These are phyloP conservation scores for Leishmania gerbilli DNA, from an alignment of 208 protist genomes.

Conservation along the genomic window DNA sequence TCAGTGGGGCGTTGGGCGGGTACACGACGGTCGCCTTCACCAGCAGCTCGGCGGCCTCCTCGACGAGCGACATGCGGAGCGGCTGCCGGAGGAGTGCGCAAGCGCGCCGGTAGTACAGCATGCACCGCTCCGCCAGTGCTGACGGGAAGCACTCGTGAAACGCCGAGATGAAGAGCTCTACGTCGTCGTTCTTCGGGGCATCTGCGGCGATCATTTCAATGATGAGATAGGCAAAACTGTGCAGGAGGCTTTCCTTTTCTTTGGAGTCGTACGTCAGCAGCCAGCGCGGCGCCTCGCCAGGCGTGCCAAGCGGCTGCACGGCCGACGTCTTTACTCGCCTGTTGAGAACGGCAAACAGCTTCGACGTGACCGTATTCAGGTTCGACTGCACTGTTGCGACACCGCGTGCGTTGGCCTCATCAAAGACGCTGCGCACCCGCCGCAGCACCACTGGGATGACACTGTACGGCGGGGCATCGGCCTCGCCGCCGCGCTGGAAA, in stretches of 20 bases:
- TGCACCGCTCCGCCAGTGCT: constrained; percentile 59
- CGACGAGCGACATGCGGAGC: constrained; percentile 41
- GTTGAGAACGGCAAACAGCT: constrained; percentile 53
- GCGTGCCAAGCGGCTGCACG: constrained; percentile 2
- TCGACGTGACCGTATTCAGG: constrained; percentile 45
- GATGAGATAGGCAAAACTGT: constrained; percentile 59
- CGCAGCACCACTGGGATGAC: constrained; percentile 63
- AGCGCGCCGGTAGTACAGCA: constrained; percentile 69
- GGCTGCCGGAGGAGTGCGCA: constrained; percentile 57
- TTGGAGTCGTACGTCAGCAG: constrained; percentile 25
- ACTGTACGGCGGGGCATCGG: constrained; percentile 43
- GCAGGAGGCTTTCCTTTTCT: constrained; percentile 40
- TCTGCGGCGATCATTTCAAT: constrained; percentile 64
- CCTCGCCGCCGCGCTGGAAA: constrained; percentile 30
- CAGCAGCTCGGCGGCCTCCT: constrained; percentile 52
- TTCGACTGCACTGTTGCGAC: constrained; percentile 50
- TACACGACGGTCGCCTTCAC: constrained; percentile 57
- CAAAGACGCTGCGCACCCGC: constrained; percentile 63
- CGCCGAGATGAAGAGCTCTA: constrained; percentile 48
- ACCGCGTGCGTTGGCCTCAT: constrained; percentile 46
- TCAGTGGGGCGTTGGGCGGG: constrained; percentile 28
- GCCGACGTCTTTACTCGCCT: constrained; percentile 42
- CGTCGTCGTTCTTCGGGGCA: constrained; percentile 40
- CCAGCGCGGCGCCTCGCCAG: constrained; percentile 8
- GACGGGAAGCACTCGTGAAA: constrained; percentile 58